These are phyloP conservation scores for Cubamyces sp. DNA, from an alignment of 768 basidiomycete genomes.

Conservation along the genomic window DNA sequence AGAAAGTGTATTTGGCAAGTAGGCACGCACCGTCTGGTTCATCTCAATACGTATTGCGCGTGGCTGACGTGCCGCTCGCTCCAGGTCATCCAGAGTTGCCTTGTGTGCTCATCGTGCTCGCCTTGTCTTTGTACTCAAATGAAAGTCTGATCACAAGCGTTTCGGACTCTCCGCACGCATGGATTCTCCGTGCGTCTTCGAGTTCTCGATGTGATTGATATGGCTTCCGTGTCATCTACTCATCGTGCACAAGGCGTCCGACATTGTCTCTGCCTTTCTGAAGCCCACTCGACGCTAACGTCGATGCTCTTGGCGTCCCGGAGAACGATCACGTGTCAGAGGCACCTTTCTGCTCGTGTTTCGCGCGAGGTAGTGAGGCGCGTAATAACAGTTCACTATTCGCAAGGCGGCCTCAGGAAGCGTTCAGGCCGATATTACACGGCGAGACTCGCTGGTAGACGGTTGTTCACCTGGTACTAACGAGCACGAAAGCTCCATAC, in stretches of 20 bases:
- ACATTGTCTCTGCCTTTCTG: background rate
- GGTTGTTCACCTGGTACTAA: background rate
- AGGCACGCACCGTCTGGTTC: background rate
- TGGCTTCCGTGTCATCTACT: background rate
- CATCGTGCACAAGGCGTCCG: background rate
- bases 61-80: background rate
- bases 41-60: background rate
- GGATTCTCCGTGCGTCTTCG: background rate
- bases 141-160: conserved; percentile 2
- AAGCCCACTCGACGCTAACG: background rate
- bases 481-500: background rate
- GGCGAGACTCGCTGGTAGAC: background rate
- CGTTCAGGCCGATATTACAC: background rate
- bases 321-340: conserved; percentile 15
- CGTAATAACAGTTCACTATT: conserved; percentile 4
- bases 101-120: conserved; percentile 19
- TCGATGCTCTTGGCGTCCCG: background rate
- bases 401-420: conserved; percentile 1
- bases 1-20: conserved; percentile 47
- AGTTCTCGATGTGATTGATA: background rate
- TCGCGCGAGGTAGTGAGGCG: conserved; percentile 12
- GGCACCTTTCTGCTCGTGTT: conserved; percentile 11
- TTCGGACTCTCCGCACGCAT: background rate
- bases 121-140: conserved; percentile 10
- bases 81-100: conserved; percentile 15